Base-by-base conservation (phyloP, 345 rosid species). In the Trapa bicornis region DNA sequence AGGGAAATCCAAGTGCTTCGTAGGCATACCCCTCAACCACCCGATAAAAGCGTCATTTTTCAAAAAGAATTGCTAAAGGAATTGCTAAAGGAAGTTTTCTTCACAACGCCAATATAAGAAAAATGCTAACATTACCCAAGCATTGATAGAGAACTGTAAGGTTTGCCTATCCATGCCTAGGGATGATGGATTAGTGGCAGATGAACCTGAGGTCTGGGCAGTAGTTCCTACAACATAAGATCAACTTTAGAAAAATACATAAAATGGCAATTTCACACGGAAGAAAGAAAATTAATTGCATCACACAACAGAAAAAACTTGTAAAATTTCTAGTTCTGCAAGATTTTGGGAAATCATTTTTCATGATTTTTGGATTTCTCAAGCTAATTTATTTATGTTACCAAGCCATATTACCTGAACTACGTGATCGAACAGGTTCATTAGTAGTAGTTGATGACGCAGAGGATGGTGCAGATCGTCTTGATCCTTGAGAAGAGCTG, bases 141-240 rank as follows among this genome's bases (percentile, higher is more conserved):
- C 96, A 88, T 86, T 91, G 84, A 91, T 84, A 72, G 99, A 95
- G 72, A 95, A 95, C 58, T 87, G 99, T 76, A 95, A 77, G 11
- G 99, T 95, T 70, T 86, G 87, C 39, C 87, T 77, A 79, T 95
- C 96, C 98, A 96, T 89, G 47, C 88, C 96, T 68, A 87, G 54
- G 71, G 96, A 76, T 78, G 82, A 67, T 65, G 88, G 74, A 82
- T 57, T 82, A 65, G 88, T 67, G 67, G 83, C 84, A 3, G 95
- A 80, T 53, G 95, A 61, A 52, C 84, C 87, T 66, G 96, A 72
- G 63, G 73, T 73, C 76, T 92, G 80, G 68, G 93, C 72, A 71
- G 83, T 76, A 39, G 96, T 85, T 39, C 96, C 99, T 89, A 73
- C 73, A 74, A 61, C 33, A 41, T 4, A 63, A 2, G 7, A 65